Percentiles rank a stretch among this genome's conserved stretches.
These are phyloP conservation scores for Pichia paraexigua DNA, from an alignment of 805 yeast species.

Conservation along the genomic window DNA sequence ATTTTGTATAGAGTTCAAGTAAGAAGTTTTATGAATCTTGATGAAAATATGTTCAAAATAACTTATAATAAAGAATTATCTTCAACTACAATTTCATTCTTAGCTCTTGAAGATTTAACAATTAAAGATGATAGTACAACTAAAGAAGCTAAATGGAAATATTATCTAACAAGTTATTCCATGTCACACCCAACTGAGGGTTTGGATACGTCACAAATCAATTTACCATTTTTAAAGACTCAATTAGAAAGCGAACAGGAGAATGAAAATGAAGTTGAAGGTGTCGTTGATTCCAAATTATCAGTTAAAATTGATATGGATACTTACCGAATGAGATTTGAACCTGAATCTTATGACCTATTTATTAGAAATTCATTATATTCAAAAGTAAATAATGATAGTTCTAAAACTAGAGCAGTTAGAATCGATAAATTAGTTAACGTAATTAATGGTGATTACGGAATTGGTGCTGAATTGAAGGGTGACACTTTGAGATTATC, in stretches of 20 bases:
- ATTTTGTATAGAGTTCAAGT: conserved; percentile 85
- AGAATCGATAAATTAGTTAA: conserved; percentile 26
- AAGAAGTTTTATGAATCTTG: conserved; percentile 65
- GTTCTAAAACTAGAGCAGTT: conserved; percentile 9
- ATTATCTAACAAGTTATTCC: conserved; percentile 84
- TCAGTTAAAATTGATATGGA: conserved; percentile 73
- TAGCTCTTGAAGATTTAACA: conserved; percentile 84
- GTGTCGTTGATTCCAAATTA: conserved; percentile 59
- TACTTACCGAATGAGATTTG: conserved; percentile 75
- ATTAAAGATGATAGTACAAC: conserved; percentile 50
- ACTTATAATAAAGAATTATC: conserved; percentile 49
- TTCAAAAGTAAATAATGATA: conserved; percentile 18
- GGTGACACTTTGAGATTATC: conserved; percentile 29
- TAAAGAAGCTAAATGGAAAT: conserved; percentile 81
- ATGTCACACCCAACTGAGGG: conserved; percentile 98
- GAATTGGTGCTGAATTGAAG: conserved; percentile 43
- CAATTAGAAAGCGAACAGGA: conserved; percentile 43
- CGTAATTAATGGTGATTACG: conserved; percentile 44
- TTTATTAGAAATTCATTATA: conserved; percentile 57
- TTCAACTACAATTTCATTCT: conserved; percentile 65
- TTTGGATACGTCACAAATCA: conserved; percentile 65
- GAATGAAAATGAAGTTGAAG: conserved; percentile 40
- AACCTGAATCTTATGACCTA: conserved; percentile 69
- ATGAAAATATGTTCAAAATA: conserved; percentile 90
- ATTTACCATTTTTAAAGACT: conserved; percentile 68